These are phyloP conservation scores for Cercospora beticola DNA, from an alignment of 2,329 filamentous ascomycete genomes.

Conservation along the genomic window DNA sequence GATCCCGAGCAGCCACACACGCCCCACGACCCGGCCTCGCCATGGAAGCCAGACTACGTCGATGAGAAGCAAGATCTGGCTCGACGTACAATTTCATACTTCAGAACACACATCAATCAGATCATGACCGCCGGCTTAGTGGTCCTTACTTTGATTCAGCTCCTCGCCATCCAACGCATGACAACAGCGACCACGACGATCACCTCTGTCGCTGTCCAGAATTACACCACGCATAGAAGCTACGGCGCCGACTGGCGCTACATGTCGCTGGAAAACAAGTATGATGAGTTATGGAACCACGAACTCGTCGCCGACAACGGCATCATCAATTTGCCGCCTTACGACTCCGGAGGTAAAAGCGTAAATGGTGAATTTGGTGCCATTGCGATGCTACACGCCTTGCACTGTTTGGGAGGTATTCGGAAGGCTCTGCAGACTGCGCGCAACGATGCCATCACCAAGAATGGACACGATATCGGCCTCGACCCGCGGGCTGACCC, in stretches of 20 bases:
- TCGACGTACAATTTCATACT: background rate
- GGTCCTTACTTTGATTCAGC: slow-evolving; percentile 3
- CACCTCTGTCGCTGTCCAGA: background rate
- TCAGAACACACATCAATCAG: slow-evolving; percentile 1
- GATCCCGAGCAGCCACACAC: slow-evolving; percentile 2
- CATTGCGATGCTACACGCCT: slow-evolving; percentile 16
- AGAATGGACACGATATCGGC: slow-evolving; percentile 12
- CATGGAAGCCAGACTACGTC: slow-evolving; percentile 1
- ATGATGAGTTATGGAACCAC: slow-evolving; percentile 11
- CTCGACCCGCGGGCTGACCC: slow-evolving; percentile 9
- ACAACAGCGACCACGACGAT: slow-evolving; percentile 1
- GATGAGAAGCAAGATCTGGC: slow-evolving; percentile 2
- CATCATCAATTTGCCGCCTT: slow-evolving; percentile 12
- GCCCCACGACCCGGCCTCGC: background rate
- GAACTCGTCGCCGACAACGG: slow-evolving; percentile 10
- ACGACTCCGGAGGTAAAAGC: slow-evolving; percentile 11
- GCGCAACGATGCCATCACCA: slow-evolving; percentile 3
- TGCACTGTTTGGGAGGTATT: slow-evolving; percentile 15
- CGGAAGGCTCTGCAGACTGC: slow-evolving; percentile 14
- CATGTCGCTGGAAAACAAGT: slow-evolving; percentile 17
- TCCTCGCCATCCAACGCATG: slow-evolving; percentile 9
- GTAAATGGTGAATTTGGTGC: slow-evolving; percentile 10
- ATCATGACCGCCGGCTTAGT: slow-evolving; percentile 4
- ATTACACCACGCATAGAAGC: slow-evolving; percentile 3
- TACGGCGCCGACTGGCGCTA: slow-evolving; percentile 14